phyloP scores from a whole-genome alignment of 2,329 filamentous ascomycete genomes.

The Calonectria hawksworthii region DNA sequence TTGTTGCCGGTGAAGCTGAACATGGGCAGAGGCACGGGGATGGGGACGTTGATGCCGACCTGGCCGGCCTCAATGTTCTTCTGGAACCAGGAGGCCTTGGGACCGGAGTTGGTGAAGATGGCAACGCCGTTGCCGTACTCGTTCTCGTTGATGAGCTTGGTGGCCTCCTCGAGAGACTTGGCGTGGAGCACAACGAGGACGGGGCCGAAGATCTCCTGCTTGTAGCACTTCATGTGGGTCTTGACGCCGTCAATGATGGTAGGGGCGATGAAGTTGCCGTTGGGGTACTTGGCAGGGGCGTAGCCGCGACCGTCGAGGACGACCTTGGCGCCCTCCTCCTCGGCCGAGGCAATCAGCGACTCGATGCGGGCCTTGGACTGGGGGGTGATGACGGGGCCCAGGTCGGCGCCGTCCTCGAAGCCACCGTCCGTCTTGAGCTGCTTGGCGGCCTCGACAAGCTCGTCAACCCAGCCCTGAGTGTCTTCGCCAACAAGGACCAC shows the following conservation, averaged over 20 bases:
- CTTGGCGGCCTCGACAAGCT: constrained; percentile 74
- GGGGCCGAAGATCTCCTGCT: constrained; percentile 51
- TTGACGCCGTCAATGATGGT: constrained; percentile 50
- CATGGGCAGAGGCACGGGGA: constrained; percentile 40
- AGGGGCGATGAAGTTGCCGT: constrained; percentile 60
- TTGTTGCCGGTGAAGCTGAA: constrained; percentile 57
- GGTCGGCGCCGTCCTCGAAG: constrained; percentile 35
- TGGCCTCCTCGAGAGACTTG: constrained; percentile 50
- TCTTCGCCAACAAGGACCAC: constrained; percentile 75
- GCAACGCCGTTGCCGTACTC: constrained; percentile 52
- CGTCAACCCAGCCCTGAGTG: constrained; percentile 71
- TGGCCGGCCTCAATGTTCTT: constrained; percentile 43
- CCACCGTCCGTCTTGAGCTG: constrained; percentile 52
- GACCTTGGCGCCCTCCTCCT: constrained; percentile 34
- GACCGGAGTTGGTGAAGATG: constrained; percentile 49
- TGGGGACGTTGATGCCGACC: constrained; percentile 40
- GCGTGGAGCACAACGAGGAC: constrained; percentile 51
- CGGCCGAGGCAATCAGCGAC: constrained; percentile 30
- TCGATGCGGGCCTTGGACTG: constrained; percentile 33
- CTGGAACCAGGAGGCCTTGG: constrained; percentile 48
- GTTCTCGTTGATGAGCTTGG: constrained; percentile 47
- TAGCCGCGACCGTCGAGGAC: constrained; percentile 36
- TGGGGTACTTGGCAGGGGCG: constrained; percentile 31
- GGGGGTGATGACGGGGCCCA: constrained; percentile 38
- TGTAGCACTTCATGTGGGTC: constrained; percentile 53